Percentiles rank a stretch among this genome's conserved stretches.
Evolutionary conservation across 1,284 basidiomycete genomes (phyloP).

Genomic region (Cryptococcus depauperatus): DNA sequence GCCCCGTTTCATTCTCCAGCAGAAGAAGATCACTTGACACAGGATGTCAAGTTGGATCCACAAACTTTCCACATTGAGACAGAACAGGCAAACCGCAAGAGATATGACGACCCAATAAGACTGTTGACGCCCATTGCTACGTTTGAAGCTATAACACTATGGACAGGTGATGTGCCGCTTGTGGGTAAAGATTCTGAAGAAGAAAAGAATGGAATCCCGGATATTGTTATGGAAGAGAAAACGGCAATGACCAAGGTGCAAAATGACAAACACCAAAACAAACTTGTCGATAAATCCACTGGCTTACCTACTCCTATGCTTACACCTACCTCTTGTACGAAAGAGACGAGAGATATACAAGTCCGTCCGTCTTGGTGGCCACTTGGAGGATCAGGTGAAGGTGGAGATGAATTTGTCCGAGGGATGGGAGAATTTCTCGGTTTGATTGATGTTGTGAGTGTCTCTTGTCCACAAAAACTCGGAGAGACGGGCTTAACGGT

Average conservation of each 20-base stretch:
- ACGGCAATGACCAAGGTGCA: too few species aligned
- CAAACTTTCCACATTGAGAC: neutral
- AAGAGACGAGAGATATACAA: too few species aligned
- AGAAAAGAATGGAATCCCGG: too few species aligned
- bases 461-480: neutral
- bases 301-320: too few species aligned
- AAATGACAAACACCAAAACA: too few species aligned
- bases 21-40: neutral
- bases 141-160: conserved; percentile 32
- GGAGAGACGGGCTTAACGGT: neutral
- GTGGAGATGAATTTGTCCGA: conserved; percentile 40
- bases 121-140: conserved; percentile 21
- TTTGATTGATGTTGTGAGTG: conserved; percentile 33
- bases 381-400: conserved; percentile 35
- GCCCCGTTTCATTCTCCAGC: neutral
- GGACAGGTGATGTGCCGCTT: conserved; percentile 36
- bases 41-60: neutral
- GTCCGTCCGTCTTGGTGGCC: conserved; percentile 34
- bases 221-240: too few species aligned
- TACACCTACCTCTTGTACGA: too few species aligned
- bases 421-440: conserved; percentile 40
- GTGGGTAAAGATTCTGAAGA: too few species aligned
- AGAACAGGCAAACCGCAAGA: neutral
- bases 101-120: conserved; percentile 18
- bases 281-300: too few species aligned